Conservation (phyloP, 2,329 filamentous ascomycete genomes). For the Eurotiales sp. region DNA sequence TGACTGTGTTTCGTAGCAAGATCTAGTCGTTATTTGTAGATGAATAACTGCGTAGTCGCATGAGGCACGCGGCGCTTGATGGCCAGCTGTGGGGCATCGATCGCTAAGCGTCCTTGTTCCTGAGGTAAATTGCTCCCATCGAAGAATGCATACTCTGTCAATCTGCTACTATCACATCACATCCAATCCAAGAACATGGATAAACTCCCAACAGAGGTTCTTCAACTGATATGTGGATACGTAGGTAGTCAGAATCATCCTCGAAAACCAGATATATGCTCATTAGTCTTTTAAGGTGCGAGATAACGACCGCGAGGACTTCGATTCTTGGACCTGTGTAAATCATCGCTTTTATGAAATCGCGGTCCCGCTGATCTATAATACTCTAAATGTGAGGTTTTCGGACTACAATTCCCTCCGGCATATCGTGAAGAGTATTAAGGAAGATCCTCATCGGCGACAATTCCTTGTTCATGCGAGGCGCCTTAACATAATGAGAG, state of each 20-base stretch:
- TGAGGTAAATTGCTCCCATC: no score
- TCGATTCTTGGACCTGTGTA: not conserved
- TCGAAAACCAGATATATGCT: not conserved
- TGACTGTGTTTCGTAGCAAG: no score
- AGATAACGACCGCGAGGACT: not conserved
- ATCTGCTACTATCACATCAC: no score
- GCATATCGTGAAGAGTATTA: not conserved
- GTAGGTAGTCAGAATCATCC: not conserved
- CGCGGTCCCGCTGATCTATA: not conserved
- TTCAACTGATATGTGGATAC: constrained; percentile 2
- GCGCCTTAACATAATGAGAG: constrained; percentile 3
- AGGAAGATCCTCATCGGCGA: not conserved
- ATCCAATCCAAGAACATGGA: constrained; percentile 21
- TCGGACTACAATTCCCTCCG: constrained; percentile 1
- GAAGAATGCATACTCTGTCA: no score
- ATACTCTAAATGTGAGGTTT: constrained; percentile 5
- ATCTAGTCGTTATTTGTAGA: no score
- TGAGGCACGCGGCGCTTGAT: no score
- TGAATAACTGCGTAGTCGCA: no score
- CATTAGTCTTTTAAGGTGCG: not conserved
- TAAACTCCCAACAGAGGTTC: constrained; percentile 21
- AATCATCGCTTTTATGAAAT: constrained; percentile 1
- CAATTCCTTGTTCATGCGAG: constrained; percentile 1
- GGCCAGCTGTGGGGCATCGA: no score
- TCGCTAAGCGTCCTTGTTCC: no score